Base-by-base conservation (phyloP, 805 yeast genomes). In the Candida schatavii region DNA sequence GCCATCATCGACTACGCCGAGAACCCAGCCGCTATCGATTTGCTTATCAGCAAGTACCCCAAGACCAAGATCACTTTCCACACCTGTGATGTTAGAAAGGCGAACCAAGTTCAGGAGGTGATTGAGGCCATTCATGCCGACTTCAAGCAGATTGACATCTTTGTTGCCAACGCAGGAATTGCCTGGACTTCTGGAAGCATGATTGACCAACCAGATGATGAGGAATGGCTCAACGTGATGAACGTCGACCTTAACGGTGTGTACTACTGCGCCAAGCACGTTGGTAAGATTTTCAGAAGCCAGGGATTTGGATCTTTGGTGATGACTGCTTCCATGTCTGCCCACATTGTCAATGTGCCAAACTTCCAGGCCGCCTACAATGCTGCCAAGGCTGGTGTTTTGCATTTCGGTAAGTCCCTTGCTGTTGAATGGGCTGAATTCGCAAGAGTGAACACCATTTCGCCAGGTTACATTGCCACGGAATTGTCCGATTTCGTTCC, bases 281-380 rank as follows among this genome's bases (percentile, higher is more conserved):
- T 82, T 30, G 97, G 96, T 39, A 69, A 68, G 49, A 72, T 82
- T 43, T 89, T 89, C 74, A 78, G 78, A 61, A 67, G 75, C 54
- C 88, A 85, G 56, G 85, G 86, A 14, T 65, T 63, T 45, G 96
- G 97, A 25, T 83, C 95, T 1, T 71, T 89, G 52, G 80, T 88
- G 51, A 74, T 85, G 63, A 88, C 97, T 4, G 89, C 95, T 4
- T 86, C 95, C 30, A 88, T 88, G 86, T 84, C 93, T 21, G 96
- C 87, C 13, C 88, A 83, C 66, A 82, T 89, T 54, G 93, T 81
- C 54, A 88, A 88, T 63, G 78, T 81, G 47, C 97, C 97, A 19
- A 93, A 89, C 62, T 71, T 80, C 58, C 96, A 88, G 67, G 85
- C 95, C 11, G 80, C 85, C 30, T 88, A 88, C 70, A 88, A 88